Evolutionary conservation across 345 rosid genomes (phyloP).

Genomic region (Salix suchowensis): DNA sequence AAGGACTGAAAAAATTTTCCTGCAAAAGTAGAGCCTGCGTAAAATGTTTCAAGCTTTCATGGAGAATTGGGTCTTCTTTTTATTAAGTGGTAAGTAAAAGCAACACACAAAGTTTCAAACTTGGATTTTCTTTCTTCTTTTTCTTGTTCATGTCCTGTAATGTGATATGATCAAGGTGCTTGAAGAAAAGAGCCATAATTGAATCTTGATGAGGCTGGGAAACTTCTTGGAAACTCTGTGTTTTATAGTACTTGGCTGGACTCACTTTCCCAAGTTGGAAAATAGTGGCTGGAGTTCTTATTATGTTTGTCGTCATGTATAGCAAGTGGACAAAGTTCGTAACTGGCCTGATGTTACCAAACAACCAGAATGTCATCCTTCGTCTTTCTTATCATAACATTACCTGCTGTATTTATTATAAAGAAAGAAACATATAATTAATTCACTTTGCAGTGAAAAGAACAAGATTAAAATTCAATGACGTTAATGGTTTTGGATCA

Average conservation of each 20-base stretch:
- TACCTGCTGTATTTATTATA: neutral
- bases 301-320: neutral
- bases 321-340: neutral
- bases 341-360: neutral
- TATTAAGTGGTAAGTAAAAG: neutral
- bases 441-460: neutral
- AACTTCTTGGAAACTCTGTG: conserved; percentile 7
- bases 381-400: neutral
- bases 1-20: neutral
- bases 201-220: neutral
- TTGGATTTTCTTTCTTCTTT: neutral
- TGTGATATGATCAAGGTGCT: neutral
- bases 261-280: neutral
- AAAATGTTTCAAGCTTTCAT: neutral
- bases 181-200: neutral
- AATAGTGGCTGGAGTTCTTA: neutral
- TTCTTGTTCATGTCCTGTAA: neutral
- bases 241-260: neutral
- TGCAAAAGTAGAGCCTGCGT: neutral
- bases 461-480: neutral
- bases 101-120: neutral
- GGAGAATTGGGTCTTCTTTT: neutral
- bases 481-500: neutral
- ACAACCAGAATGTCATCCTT: neutral
- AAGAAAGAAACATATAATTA: neutral